Conservation (phyloP, 2,329 filamentous ascomycete species). For the Botryosphaeria dothidea region DNA sequence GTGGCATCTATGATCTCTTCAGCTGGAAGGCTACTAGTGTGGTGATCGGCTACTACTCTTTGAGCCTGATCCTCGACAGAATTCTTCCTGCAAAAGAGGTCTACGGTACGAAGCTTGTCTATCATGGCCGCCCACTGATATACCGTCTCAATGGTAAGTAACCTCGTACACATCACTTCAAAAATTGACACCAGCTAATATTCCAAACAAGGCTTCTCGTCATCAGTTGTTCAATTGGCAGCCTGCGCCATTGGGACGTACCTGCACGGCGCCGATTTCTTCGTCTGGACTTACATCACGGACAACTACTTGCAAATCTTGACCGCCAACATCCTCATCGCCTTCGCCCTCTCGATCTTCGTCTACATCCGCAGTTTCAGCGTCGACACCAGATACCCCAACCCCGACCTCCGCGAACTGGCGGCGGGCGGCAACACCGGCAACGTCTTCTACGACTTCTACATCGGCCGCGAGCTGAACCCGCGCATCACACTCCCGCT, state of each 20-base stretch:
- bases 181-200: too few species aligned
- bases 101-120: slow-evolving; percentile 69
- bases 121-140: slow-evolving; percentile 68
- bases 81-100: slow-evolving; percentile 73
- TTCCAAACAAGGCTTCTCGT: slow-evolving; percentile 66
- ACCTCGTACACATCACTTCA: slow-evolving; percentile 16
- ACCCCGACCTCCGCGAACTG: slow-evolving; percentile 72
- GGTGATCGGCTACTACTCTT: slow-evolving; percentile 73
- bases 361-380: slow-evolving; percentile 82
- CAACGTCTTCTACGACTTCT: slow-evolving; percentile 91
- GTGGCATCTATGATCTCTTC: slow-evolving; percentile 69
- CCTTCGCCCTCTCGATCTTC: slow-evolving; percentile 70
- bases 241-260: slow-evolving; percentile 72
- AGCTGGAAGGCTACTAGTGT: slow-evolving; percentile 69
- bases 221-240: slow-evolving; percentile 69
- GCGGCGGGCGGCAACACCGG: slow-evolving; percentile 81
- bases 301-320: slow-evolving; percentile 87
- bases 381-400: slow-evolving; percentile 64
- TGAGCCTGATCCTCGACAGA: slow-evolving; percentile 75
- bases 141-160: slow-evolving; percentile 69
- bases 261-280: slow-evolving; percentile 75
- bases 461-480: slow-evolving; percentile 95
- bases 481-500: slow-evolving; percentile 77
- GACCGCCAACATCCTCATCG: slow-evolving; percentile 78
- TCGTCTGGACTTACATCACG: slow-evolving; percentile 88